Percentiles rank a stretch among this genome's conserved stretches.
phyloP scores from a whole-genome alignment of 169 alveolate species.

The Cryptosporidium sp. region DNA sequence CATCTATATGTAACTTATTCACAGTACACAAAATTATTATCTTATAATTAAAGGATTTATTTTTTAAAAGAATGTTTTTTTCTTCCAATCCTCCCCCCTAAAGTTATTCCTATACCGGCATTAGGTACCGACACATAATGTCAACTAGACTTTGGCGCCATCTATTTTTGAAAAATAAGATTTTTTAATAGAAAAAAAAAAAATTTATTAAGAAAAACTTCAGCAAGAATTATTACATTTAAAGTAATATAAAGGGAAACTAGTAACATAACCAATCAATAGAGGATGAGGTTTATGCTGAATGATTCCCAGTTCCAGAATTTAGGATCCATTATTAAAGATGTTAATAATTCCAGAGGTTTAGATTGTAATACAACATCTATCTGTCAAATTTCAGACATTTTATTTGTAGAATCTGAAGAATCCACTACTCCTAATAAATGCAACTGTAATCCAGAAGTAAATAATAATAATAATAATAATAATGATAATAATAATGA shows the following conservation, averaged over 20 bases:
- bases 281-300: slow-evolving; percentile 4
- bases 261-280: background rate
- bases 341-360: slow-evolving; percentile 14
- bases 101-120: background rate
- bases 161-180: slow-evolving; percentile 25
- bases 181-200: background rate
- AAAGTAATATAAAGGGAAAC: background rate
- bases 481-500: background rate
- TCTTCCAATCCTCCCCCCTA: background rate
- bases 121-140: background rate
- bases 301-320: slow-evolving; percentile 29
- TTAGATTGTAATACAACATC: slow-evolving; percentile 25
- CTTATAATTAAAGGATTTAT: no score
- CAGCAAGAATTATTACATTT: background rate
- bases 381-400: slow-evolving; percentile 35
- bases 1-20: background rate
- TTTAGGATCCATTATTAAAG: slow-evolving; percentile 26
- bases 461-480: background rate
- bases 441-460: slow-evolving; percentile 4
- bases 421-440: background rate
- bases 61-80: no score
- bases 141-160: slow-evolving; percentile 37
- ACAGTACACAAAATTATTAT: no score
- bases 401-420: slow-evolving; percentile 35
- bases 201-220: background rate